Conservation (phyloP, 257 asterid genomes). For the Petunia secreta region DNA sequence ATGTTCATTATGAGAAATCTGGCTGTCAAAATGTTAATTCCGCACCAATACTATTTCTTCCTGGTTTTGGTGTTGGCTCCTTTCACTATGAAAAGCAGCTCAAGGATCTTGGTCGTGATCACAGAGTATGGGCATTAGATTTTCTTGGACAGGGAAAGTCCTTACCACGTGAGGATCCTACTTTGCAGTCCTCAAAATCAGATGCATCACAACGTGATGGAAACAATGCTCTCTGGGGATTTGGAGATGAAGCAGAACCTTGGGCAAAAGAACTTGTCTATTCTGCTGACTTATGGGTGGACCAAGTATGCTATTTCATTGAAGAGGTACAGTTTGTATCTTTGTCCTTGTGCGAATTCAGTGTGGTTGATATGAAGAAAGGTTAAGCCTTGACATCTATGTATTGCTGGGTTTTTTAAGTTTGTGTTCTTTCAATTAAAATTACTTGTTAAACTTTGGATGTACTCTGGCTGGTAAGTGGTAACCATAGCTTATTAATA, state of each 20-base stretch:
- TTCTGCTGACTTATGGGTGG: conserved; percentile 88
- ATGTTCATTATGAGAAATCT: conserved; percentile 77
- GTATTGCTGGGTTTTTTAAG: background rate
- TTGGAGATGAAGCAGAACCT: conserved; percentile 79
- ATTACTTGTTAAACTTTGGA: too few species aligned
- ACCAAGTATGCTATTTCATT: conserved; percentile 76
- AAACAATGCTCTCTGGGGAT: conserved; percentile 68
- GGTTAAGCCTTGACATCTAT: background rate
- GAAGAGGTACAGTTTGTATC: conserved; percentile 62
- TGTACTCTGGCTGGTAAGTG: background rate
- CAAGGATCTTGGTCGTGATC: conserved; percentile 88
- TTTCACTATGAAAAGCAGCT: conserved; percentile 91
- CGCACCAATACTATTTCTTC: conserved; percentile 83
- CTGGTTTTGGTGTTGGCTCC: conserved; percentile 97
- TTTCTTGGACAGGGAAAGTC: conserved; percentile 95
- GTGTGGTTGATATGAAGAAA: background rate
- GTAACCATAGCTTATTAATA: background rate
- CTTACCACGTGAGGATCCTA: conserved; percentile 81
- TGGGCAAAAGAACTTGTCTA: conserved; percentile 89
- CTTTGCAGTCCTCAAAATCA: conserved; percentile 43
- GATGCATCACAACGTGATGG: conserved; percentile 39
- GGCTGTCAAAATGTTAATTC: conserved; percentile 74
- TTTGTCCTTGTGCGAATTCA: background rate
- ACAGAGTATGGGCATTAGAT: conserved; percentile 78
- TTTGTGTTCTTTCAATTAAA: background rate